phyloP scores from a whole-genome alignment of 2,329 filamentous ascomycete genomes.

The Nemania abortiva region DNA sequence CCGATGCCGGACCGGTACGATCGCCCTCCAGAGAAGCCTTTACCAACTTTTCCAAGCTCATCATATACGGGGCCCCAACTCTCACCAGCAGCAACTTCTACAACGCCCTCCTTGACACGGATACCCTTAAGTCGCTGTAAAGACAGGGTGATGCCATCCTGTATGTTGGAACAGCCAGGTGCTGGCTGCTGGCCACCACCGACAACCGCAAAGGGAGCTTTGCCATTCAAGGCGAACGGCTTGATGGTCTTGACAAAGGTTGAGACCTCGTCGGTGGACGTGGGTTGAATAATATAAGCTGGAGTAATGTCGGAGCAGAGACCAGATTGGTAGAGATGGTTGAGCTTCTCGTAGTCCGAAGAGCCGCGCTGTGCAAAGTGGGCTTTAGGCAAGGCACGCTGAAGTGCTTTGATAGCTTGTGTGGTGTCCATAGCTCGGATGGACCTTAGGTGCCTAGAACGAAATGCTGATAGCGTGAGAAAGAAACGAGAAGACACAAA shows the following conservation, averaged over 20 bases:
- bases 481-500: too few species aligned
- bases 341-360: neutral
- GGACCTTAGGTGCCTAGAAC: too few species aligned
- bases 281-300: constrained; percentile 1
- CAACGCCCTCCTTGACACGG: constrained; percentile 11
- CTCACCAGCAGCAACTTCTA: constrained; percentile 33
- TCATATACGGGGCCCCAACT: constrained; percentile 36
- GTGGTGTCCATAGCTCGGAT: neutral
- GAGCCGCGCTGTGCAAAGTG: neutral
- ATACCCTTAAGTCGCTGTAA: constrained; percentile 22
- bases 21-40: constrained; percentile 28
- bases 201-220: constrained; percentile 14
- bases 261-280: constrained; percentile 3
- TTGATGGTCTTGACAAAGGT: neutral
- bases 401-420: constrained; percentile 4
- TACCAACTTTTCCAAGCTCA: constrained; percentile 24
- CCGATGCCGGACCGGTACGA: constrained; percentile 24
- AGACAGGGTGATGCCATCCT: constrained; percentile 35
- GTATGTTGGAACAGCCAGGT: constrained; percentile 32
- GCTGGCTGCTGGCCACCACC: constrained; percentile 19
- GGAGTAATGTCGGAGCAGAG: constrained; percentile 1
- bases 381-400: neutral
- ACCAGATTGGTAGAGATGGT: constrained; percentile 9
- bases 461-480: too few species aligned
- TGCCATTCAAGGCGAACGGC: neutral